A percentile compares a stretch with the other conserved stretches of the same genome.
phyloP scores from a whole-genome alignment of 305 asterid genomes.

The Plantago lanceolata region DNA sequence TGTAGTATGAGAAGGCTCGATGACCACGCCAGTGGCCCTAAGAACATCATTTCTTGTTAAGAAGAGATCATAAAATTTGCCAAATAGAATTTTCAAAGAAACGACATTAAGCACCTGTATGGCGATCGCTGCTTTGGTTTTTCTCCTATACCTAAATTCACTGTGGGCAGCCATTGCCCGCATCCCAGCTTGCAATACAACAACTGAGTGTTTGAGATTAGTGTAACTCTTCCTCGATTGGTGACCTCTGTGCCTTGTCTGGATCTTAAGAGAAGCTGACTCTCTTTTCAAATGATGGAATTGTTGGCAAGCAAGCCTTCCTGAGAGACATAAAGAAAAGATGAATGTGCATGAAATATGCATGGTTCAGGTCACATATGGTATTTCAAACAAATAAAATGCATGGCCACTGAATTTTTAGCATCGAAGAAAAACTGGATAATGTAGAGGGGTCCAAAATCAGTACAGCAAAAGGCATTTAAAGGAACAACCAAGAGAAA shows the following conservation, averaged over 20 bases:
- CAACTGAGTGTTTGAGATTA: slow-evolving; percentile 47
- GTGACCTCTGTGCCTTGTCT: slow-evolving; percentile 67
- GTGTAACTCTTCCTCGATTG: slow-evolving; percentile 54
- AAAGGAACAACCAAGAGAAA: no score
- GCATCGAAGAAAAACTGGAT: no score
- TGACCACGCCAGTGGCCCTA: slow-evolving; percentile 85
- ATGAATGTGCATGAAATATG: slow-evolving; percentile 10
- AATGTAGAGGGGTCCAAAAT: no score
- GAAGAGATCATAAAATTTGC: slow-evolving; percentile 17
- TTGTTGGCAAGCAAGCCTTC: slow-evolving; percentile 62
- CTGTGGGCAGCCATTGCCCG: slow-evolving; percentile 71
- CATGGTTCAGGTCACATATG: background rate
- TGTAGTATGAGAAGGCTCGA: slow-evolving; percentile 60
- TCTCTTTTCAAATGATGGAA: slow-evolving; percentile 52
- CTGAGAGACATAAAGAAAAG: slow-evolving; percentile 39
- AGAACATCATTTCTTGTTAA: slow-evolving; percentile 31
- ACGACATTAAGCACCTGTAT: slow-evolving; percentile 53
- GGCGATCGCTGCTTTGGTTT: slow-evolving; percentile 55
- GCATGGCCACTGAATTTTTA: no score
- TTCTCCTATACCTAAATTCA: slow-evolving; percentile 55
- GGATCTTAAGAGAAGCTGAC: slow-evolving; percentile 73
- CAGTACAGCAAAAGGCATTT: no score
- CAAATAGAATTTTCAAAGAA: slow-evolving; percentile 10
- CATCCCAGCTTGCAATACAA: slow-evolving; percentile 65
- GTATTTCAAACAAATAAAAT: no score